Evolutionary conservation across 257 asterid genomes (phyloP).

Genomic region (Eustoma russellianum): DNA sequence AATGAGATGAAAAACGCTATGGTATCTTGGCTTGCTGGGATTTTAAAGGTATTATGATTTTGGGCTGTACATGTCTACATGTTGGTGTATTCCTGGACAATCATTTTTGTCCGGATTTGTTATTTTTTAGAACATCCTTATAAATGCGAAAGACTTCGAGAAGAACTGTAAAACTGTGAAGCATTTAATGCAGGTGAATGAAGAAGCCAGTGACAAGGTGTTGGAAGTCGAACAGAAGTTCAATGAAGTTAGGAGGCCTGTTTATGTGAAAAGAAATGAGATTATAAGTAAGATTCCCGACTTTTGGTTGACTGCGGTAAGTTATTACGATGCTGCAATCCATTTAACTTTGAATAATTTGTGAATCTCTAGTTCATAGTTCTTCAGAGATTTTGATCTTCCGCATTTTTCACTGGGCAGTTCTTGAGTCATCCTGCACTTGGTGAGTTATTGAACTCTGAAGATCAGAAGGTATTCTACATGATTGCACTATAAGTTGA

Average conservation of each 20-base stretch:
- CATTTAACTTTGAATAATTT: conserved; percentile 7
- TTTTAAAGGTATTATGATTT: too few species aligned
- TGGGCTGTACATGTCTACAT: too few species aligned
- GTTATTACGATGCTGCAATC: conserved; percentile 11
- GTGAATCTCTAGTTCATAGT: conserved; percentile 4
- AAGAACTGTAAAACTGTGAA: too few species aligned
- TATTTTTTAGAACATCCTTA: too few species aligned
- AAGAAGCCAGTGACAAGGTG: conserved; percentile 31
- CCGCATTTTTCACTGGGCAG: conserved; percentile 23
- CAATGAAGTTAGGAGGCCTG: conserved; percentile 35
- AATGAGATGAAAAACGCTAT: conserved; percentile 4
- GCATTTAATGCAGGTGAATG: conserved; percentile 31
- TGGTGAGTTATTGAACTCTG: conserved; percentile 29
- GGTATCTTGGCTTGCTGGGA: not conserved
- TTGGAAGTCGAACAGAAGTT: conserved; percentile 33
- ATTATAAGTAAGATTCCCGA: conserved; percentile 38
- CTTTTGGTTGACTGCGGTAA: conserved; percentile 53
- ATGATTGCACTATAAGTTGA: not conserved
- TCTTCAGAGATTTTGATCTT: conserved; percentile 1
- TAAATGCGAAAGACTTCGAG: too few species aligned
- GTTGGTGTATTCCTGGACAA: too few species aligned
- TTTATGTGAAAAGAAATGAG: conserved; percentile 31
- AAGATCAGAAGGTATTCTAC: conserved; percentile 39
- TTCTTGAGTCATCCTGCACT: conserved; percentile 51
- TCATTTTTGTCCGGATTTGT: too few species aligned